phyloP scores from a whole-genome alignment of 768 basidiomycete species.

The Suillus occidentalis region DNA sequence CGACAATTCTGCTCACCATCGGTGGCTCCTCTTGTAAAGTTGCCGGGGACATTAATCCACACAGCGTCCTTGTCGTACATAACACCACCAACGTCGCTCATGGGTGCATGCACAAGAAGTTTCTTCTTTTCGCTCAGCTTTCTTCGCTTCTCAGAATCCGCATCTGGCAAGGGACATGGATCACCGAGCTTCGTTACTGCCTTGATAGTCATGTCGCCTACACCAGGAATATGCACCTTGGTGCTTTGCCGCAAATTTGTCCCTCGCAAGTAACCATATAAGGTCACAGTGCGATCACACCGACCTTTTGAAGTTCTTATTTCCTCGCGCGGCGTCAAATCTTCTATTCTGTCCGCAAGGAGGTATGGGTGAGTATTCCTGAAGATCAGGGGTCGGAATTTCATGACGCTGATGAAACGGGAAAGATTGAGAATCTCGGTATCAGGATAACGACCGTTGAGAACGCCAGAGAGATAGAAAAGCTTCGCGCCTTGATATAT shows the following conservation, averaged over 20 bases:
- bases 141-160: conserved; percentile 85
- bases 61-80: conserved; percentile 98
- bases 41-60: conserved; percentile 96
- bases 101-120: conserved; percentile 89
- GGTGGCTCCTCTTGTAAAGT: conserved; percentile 76
- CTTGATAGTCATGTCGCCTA: conserved; percentile 83
- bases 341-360: conserved; percentile 91
- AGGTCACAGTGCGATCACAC: conserved; percentile 88
- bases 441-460: conserved; percentile 98
- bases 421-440: conserved; percentile 94
- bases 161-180: conserved; percentile 92
- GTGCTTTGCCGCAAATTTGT: conserved; percentile 76
- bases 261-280: conserved; percentile 94
- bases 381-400: conserved; percentile 96
- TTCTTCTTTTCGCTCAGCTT: conserved; percentile 96
- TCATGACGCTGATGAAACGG: conserved; percentile 97
- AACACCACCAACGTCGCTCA: conserved; percentile 97
- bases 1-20: conserved; percentile 47
- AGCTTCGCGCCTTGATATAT: conserved; percentile 99
- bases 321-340: conserved; percentile 86
- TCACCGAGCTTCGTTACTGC: conserved; percentile 79
- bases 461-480: conserved; percentile 94
- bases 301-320: conserved; percentile 79
- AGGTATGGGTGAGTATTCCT: conserved; percentile 94
- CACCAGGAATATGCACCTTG: conserved; percentile 91